phyloP scores from a whole-genome alignment of 192 early-diverging fungal genomes.

The Oehlia diaphana region DNA sequence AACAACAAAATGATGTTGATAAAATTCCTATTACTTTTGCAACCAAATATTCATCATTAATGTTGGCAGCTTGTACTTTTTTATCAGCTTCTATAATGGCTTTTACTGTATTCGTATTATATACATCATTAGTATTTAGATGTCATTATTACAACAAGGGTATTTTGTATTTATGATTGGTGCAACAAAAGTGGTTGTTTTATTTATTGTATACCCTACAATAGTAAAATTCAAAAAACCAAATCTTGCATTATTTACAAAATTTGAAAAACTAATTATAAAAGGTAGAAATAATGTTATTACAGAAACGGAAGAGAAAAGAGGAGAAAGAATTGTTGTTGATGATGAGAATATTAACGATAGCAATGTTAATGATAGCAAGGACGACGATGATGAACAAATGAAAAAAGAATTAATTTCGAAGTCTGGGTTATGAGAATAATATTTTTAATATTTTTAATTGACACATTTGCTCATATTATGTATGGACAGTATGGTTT shows the following conservation, averaged over 20 bases:
- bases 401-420: conserved; percentile 26
- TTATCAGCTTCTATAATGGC: background rate
- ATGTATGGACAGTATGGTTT: conserved; percentile 39
- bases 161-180: conserved; percentile 13
- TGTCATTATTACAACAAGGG: background rate
- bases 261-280: no score
- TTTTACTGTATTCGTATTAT: background rate
- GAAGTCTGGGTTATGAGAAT: conserved; percentile 47
- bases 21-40: background rate
- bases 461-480: conserved; percentile 37
- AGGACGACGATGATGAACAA: background rate
- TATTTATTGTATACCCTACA: background rate
- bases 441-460: conserved; percentile 34
- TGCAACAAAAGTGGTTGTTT: background rate
- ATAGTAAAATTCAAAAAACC: conserved; percentile 6
- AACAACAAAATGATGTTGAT: background rate
- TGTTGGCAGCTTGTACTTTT: background rate
- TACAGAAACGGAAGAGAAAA: no score
- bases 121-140: conserved; percentile 17
- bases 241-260: background rate
- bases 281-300: background rate
- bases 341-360: background rate
- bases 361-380: no score
- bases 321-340: background rate
- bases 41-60: background rate